A percentile compares a stretch with the other conserved stretches of the same genome.
phyloP scores from a whole-genome alignment of 208 protist species.

The Herpetomonas samuelpessoai region DNA sequence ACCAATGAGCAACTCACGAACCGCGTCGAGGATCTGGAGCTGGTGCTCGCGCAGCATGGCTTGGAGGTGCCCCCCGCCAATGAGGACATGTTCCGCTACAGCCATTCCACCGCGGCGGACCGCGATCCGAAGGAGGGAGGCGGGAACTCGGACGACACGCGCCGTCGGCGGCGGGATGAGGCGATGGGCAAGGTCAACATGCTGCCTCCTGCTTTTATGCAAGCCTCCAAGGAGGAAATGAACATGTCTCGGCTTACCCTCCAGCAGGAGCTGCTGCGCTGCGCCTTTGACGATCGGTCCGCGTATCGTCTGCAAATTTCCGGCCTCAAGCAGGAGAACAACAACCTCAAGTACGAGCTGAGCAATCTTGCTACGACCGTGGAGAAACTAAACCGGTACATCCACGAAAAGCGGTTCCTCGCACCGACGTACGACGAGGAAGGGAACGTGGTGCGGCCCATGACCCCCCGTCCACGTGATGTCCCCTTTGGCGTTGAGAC shows the following conservation, averaged over 20 bases:
- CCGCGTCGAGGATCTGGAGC: slow-evolving; percentile 58
- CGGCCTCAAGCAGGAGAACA: slow-evolving; percentile 48
- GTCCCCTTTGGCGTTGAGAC: slow-evolving; percentile 68
- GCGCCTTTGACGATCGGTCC: slow-evolving; percentile 67
- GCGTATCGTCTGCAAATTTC: slow-evolving; percentile 65
- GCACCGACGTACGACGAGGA: slow-evolving; percentile 13
- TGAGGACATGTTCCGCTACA: slow-evolving; percentile 39
- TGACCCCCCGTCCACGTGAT: slow-evolving; percentile 69
- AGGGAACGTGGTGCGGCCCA: slow-evolving; percentile 12
- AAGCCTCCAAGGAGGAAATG: slow-evolving; percentile 55
- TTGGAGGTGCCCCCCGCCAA: slow-evolving; percentile 45
- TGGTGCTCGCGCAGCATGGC: slow-evolving; percentile 39
- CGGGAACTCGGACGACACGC: background rate
- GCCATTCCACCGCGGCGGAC: slow-evolving; percentile 19
- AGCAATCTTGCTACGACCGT: slow-evolving; percentile 38
- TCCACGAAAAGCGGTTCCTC: slow-evolving; percentile 69
- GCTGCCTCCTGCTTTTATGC: slow-evolving; percentile 48
- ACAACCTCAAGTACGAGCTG: slow-evolving; percentile 36
- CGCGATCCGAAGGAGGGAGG: slow-evolving; percentile 4
- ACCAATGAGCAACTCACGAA: slow-evolving; percentile 63
- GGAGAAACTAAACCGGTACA: slow-evolving; percentile 53
- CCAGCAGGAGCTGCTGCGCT: slow-evolving; percentile 60
- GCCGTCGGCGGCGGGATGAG: background rate
- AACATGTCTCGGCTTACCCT: slow-evolving; percentile 52
- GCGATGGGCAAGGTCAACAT: slow-evolving; percentile 11